Evolutionary conservation across 306 rosid genomes (phyloP), one percentile per base, ranked within the genome.

Genomic region (Glycine soja): DNA sequence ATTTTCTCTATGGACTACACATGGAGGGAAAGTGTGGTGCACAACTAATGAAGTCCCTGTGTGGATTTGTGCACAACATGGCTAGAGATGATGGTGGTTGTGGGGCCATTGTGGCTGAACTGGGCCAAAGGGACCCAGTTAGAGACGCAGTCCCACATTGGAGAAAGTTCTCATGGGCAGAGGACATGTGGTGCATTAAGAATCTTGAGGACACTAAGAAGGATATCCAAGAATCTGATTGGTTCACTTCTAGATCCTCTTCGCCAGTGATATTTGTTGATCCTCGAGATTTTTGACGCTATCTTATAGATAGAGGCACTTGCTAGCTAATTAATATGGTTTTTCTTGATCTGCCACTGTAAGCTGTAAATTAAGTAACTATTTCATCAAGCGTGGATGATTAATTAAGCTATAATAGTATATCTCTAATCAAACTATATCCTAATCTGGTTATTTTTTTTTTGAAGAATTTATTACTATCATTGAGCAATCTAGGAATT

Each of bases 161-260:
- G 99, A 89, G 64, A 32, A 91, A 89, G 36, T 74, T 95, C 68
- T 95, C 99, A 0, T 88, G 92, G 94, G 91, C 70, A 0, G 98
- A 95, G 63, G 98, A 93, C 75, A 63, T 89, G 75, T 93, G 99
- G 99, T 95, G 97, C 77, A 88, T 93, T 59, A 95, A 91, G 87
- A 88, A 80, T 72, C 91, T 95, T 67, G 80, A 59, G 43, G 85
- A 34, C 38, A 34, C 38, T 34, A 34, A 34, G 43, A 38, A 4
- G 6, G 6, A 32, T 34, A 56, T 48, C 24, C 16, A 3, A 7
- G 61, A 79, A 54, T 70, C 75, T 16, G 84, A 85, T 85, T 88
- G 87, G 85, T 79, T 80, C 15, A 75, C 77, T 59, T 83, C 87
- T 47, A 87, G 81, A 65, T 80, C 91, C 12, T 83, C 93, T 73